phyloP scores from a whole-genome alignment of 345 rosid genomes.

The Salix suchowensis region DNA sequence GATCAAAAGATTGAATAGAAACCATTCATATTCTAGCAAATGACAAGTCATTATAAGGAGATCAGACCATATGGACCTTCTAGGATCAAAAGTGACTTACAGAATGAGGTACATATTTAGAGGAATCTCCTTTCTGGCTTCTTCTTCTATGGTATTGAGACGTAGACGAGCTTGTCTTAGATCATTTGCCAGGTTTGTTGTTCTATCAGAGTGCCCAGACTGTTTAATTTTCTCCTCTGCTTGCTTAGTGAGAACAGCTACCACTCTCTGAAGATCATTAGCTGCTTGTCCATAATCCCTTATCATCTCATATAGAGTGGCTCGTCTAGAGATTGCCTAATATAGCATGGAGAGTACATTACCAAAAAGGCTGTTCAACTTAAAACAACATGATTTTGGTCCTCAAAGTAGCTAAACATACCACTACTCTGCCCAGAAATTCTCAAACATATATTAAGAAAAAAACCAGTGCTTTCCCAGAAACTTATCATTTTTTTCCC shows the following conservation, averaged over 20 bases:
- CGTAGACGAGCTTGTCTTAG: conserved; percentile 59
- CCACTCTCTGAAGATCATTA: conserved; percentile 61
- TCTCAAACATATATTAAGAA: not conserved
- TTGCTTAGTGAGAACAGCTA: conserved; percentile 55
- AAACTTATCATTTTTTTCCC: not conserved
- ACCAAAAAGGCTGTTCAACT: conserved; percentile 4
- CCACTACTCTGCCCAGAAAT: too few relatives aligned
- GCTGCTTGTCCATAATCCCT: conserved; percentile 89
- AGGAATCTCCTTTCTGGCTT: conserved; percentile 62
- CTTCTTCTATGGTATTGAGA: conserved; percentile 68
- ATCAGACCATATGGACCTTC: not conserved
- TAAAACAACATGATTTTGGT: too few relatives aligned
- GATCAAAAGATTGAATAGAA: not conserved
- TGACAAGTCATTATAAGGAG: not conserved
- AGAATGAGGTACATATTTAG: conserved; percentile 78
- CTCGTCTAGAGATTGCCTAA: conserved; percentile 90
- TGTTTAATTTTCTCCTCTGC: conserved; percentile 47
- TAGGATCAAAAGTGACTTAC: conserved; percentile 49
- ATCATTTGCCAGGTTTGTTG: conserved; percentile 46
- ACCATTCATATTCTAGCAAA: not conserved
- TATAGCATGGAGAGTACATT: conserved; percentile 7
- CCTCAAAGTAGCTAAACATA: too few relatives aligned
- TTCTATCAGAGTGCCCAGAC: conserved; percentile 46
- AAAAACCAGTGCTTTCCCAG: not conserved
- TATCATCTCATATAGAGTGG: conserved; percentile 76